phyloP scores from a whole-genome alignment of 495 filamentous ascomycete species.

The Podospora comata region DNA sequence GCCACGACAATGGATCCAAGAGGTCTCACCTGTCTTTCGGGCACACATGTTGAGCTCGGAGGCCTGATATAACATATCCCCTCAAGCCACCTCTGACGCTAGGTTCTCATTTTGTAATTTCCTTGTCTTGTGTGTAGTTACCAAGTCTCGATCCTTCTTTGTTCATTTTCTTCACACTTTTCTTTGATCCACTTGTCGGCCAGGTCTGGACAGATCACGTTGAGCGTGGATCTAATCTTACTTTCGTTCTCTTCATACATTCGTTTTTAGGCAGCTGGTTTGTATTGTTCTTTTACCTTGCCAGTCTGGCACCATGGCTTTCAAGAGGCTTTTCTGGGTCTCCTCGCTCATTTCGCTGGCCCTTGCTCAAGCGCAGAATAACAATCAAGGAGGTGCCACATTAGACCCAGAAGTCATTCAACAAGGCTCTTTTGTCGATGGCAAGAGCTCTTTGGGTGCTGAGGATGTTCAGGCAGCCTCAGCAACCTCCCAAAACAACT shows the following conservation, averaged over 20 bases:
- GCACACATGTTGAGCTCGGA: no score
- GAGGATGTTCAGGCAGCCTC: constrained; percentile 26
- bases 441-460: constrained; percentile 24
- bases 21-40: neutral
- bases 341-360: constrained; percentile 20
- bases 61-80: neutral
- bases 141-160: constrained; percentile 12
- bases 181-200: constrained; percentile 21
- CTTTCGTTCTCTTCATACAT: constrained; percentile 12
- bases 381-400: constrained; percentile 14
- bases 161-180: constrained; percentile 16
- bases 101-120: neutral
- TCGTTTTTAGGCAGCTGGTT: constrained; percentile 1
- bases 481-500: constrained; percentile 46
- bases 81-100: neutral
- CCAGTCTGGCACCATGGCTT: constrained; percentile 16
- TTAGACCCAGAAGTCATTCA: constrained; percentile 27
- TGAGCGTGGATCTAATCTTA: constrained; percentile 25
- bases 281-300: neutral
- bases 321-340: constrained; percentile 15
- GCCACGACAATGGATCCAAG: no score
- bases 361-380: constrained; percentile 23
- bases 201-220: constrained; percentile 25
- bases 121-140: neutral
- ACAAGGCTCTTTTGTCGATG: constrained; percentile 27